A percentile compares a stretch with the other conserved stretches of the same genome.
These are phyloP conservation scores for Mimosa bimucronata DNA, from an alignment of 306 rosid genomes.

Conservation along the genomic window DNA sequence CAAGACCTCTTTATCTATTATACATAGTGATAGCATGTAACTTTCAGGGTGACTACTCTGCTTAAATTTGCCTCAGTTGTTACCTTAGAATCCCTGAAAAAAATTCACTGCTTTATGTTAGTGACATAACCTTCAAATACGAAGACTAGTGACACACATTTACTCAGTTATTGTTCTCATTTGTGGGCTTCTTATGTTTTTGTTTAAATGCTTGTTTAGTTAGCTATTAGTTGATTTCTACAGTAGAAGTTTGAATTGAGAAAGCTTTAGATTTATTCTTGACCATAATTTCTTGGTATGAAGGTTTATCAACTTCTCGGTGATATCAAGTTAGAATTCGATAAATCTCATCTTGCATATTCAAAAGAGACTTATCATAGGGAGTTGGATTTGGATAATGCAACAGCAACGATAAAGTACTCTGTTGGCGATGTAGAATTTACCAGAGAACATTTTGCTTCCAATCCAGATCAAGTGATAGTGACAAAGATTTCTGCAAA, in stretches of 20 bases:
- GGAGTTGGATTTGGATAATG: constrained; percentile 84
- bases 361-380: constrained; percentile 64
- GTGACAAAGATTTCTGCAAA: constrained; percentile 72
- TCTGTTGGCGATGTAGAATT: constrained; percentile 72
- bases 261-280: constrained; percentile 23
- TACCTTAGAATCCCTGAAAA: neutral
- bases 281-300: constrained; percentile 39
- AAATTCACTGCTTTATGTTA: neutral
- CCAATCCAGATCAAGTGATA: constrained; percentile 77
- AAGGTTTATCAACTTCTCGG: constrained; percentile 89
- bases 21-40: neutral
- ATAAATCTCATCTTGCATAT: constrained; percentile 66
- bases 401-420: constrained; percentile 71
- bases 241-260: constrained; percentile 17
- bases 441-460: constrained; percentile 84
- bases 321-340: constrained; percentile 80
- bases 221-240: constrained; percentile 1
- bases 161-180: constrained; percentile 10
- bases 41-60: neutral
- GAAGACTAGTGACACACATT: constrained; percentile 15
- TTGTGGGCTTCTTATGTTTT: constrained; percentile 8
- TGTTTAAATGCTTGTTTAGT: constrained; percentile 18
- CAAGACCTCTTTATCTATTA: neutral
- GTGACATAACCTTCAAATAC: neutral
- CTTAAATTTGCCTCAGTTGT: neutral